phyloP scores from a whole-genome alignment of 192 early-diverging fungal genomes.

The Linnemannia hyalina region DNA sequence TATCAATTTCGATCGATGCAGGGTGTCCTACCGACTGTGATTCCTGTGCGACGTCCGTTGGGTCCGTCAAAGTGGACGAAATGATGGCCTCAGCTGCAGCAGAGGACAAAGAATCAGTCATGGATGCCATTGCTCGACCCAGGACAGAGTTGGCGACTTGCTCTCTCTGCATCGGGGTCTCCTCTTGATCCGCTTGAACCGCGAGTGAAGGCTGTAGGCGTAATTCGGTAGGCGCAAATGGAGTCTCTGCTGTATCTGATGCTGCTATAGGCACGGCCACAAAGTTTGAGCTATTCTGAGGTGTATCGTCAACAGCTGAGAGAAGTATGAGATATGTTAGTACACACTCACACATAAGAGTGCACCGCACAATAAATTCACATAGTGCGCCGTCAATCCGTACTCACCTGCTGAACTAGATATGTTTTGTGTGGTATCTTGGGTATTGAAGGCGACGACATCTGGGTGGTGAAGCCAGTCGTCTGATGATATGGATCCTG shows the following conservation, averaged over 20 bases:
- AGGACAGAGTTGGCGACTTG: not conserved
- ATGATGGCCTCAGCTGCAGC: slow-evolving; percentile 12
- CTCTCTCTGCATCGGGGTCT: not conserved
- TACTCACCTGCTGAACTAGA: not conserved
- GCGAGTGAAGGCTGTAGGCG: not conserved
- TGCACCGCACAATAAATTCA: not conserved
- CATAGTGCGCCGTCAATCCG: not conserved
- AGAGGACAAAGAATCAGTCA: slow-evolving; percentile 6
- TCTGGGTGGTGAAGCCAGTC: slow-evolving; percentile 51
- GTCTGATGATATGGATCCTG: slow-evolving; percentile 34
- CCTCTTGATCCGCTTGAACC: not conserved
- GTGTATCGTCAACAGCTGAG: not conserved
- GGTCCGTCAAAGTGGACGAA: not conserved
- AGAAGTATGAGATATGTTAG: not conserved
- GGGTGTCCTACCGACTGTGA: not conserved
- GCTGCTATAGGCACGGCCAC: not conserved
- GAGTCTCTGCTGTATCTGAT: not conserved
- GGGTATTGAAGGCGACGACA: slow-evolving; percentile 13
- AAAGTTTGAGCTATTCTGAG: not conserved
- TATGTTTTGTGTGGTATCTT: not conserved
- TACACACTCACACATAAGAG: not conserved
- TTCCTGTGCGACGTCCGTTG: not conserved
- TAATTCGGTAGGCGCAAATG: not conserved
- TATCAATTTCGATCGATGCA: not conserved
- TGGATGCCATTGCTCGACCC: not conserved